Evolutionary conservation across 139 green algal genomes (phyloP).

Genomic region (Helicosporidium sp.): DNA sequence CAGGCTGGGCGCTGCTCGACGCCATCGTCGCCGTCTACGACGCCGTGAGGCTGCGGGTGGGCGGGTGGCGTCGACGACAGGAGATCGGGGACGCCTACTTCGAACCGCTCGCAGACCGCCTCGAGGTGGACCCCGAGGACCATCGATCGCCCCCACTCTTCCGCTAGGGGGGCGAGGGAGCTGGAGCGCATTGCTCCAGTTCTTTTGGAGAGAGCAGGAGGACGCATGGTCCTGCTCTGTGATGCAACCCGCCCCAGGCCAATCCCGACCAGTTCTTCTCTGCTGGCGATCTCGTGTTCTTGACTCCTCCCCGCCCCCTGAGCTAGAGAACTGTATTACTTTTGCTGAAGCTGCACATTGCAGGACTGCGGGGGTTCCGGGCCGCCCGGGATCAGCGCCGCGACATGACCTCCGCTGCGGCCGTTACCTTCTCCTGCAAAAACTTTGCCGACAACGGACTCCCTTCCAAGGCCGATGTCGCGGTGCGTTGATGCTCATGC

Average conservation of each 20-base stretch:
- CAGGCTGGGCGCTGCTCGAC: constrained; percentile 7
- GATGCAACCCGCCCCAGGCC: too few species aligned
- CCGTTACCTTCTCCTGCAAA: neutral
- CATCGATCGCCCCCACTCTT: constrained; percentile 14
- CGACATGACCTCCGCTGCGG: neutral
- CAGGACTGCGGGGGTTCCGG: too few species aligned
- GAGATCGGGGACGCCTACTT: constrained; percentile 7
- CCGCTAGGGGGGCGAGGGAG: too few species aligned
- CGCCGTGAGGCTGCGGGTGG: constrained; percentile 5
- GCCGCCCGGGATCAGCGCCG: too few species aligned
- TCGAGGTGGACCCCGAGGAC: constrained; percentile 19
- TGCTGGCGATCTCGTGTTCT: too few species aligned
- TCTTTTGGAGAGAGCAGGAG: too few species aligned
- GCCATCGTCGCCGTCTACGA: constrained; percentile 12
- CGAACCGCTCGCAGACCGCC: constrained; percentile 9
- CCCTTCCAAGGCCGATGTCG: neutral
- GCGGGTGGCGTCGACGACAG: neutral
- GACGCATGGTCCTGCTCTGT: too few species aligned
- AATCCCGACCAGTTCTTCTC: too few species aligned
- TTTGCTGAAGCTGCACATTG: too few species aligned
- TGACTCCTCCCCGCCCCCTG: too few species aligned
- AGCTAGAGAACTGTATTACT: too few species aligned
- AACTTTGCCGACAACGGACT: neutral
- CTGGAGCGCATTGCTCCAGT: too few species aligned
- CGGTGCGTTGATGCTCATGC: neutral